Conservation (phyloP, 768 basidiomycete species). For the Paxillus rubicundulus region DNA sequence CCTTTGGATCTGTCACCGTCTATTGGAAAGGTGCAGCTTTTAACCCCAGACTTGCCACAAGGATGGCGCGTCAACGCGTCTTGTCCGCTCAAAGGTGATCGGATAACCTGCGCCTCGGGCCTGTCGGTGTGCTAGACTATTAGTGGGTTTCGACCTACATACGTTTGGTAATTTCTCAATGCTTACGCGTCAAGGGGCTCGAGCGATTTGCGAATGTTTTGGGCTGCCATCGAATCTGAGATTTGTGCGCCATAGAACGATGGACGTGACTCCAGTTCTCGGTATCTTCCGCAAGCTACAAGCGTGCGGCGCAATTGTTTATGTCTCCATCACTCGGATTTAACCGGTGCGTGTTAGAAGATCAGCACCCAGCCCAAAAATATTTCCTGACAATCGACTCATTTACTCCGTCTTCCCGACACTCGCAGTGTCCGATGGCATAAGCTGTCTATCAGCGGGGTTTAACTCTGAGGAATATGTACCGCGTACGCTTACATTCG, state of each 20-base stretch:
- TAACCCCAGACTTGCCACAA: background rate
- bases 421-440: conserved; percentile 16
- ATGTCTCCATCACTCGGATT: conserved; percentile 6
- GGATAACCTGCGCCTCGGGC: too few species aligned
- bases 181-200: background rate
- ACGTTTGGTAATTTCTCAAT: too few species aligned
- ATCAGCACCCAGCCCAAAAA: background rate
- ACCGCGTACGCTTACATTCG: conserved; percentile 16
- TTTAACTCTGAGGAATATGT: conserved; percentile 5
- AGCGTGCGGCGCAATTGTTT: conserved; percentile 15
- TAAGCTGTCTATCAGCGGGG: conserved; percentile 11
- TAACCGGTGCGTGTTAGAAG: conserved; percentile 11
- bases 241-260: conserved; percentile 21
- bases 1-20: background rate
- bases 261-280: conserved; percentile 17
- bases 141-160: too few species aligned
- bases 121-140: too few species aligned
- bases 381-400: background rate
- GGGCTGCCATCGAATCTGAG: conserved; percentile 25
- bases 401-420: background rate
- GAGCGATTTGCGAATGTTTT: conserved; percentile 10
- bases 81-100: too few species aligned
- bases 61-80: too few species aligned
- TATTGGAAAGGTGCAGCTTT: background rate
- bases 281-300: conserved; percentile 24